Evolutionary conservation across 306 rosid genomes (phyloP).

Genomic region (Vachellia pachyceras): DNA sequence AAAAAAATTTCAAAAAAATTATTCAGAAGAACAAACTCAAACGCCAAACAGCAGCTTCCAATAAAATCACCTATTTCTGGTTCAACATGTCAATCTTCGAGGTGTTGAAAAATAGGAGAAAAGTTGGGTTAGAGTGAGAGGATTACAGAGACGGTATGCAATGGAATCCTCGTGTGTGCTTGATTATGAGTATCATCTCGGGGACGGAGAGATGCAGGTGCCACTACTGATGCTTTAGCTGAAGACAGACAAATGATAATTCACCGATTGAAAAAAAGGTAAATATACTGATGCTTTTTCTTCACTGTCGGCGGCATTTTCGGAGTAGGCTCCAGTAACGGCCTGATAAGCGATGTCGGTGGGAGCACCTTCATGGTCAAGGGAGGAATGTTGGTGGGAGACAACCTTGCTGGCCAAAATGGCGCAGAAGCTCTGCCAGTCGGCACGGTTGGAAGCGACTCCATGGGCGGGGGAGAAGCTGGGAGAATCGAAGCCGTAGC

Average conservation of each 20-base stretch:
- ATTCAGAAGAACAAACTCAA: slow-evolving; percentile 20
- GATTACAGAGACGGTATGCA: slow-evolving; percentile 26
- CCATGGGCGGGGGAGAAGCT: too few relatives aligned
- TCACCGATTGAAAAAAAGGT: neutral
- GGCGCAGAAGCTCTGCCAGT: too few relatives aligned
- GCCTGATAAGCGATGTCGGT: too few relatives aligned
- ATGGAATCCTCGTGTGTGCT: slow-evolving; percentile 68
- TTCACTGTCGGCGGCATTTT: too few relatives aligned
- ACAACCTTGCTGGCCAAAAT: too few relatives aligned
- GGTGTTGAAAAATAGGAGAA: slow-evolving; percentile 23
- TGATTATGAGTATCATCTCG: slow-evolving; percentile 49
- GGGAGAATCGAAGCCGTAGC: too few relatives aligned
- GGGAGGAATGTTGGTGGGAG: too few relatives aligned
- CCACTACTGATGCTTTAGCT: slow-evolving; percentile 40
- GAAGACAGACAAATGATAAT: slow-evolving; percentile 40
- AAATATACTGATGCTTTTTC: too few relatives aligned
- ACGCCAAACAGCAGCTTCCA: slow-evolving; percentile 35
- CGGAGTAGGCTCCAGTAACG: too few relatives aligned
- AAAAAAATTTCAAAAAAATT: neutral
- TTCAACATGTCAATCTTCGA: slow-evolving; percentile 35
- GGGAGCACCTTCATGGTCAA: too few relatives aligned
- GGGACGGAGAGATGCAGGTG: slow-evolving; percentile 72
- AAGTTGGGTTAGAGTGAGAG: slow-evolving; percentile 39
- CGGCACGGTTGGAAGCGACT: too few relatives aligned
- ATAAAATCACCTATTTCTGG: slow-evolving; percentile 39